These are phyloP conservation scores for Violaceomyces palustris DNA, from an alignment of 1,284 basidiomycete genomes.

Conservation along the genomic window DNA sequence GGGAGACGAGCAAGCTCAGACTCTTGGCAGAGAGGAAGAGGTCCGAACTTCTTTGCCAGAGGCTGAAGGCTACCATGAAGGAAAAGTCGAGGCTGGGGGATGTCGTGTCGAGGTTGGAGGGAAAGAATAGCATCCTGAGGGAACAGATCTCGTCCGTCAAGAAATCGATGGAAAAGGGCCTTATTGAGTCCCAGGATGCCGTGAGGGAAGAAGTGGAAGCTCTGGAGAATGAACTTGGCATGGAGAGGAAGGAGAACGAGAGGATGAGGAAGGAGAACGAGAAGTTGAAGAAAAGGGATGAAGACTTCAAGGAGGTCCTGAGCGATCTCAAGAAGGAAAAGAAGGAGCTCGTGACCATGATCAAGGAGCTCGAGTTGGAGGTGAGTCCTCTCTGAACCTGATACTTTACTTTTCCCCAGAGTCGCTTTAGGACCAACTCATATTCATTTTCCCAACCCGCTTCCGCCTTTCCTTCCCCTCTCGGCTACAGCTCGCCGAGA, in stretches of 20 bases:
- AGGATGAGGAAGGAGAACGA: constrained; percentile 17
- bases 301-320: constrained; percentile 23
- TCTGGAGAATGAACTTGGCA: background rate
- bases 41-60: constrained; percentile 14
- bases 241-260: constrained; percentile 4
- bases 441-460: background rate
- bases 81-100: constrained; percentile 12
- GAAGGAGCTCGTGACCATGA: constrained; percentile 12
- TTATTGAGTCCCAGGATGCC: constrained; percentile 10
- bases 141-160: no score
- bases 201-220: background rate
- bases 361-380: constrained; percentile 10
- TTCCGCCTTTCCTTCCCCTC: background rate
- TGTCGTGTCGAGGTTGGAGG: background rate
- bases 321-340: constrained; percentile 23
- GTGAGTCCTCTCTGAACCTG: background rate
- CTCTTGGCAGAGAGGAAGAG: constrained; percentile 28
- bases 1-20: constrained; percentile 18
- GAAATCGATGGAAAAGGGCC: no score
- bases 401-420: background rate
- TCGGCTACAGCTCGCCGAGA: background rate
- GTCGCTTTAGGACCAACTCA: background rate
- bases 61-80: constrained; percentile 8
- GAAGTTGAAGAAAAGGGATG: constrained; percentile 12
- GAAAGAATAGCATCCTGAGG: background rate